Base-by-base conservation (phyloP, 2,329 filamentous ascomycete genomes). In the Colletotrichum sp. region DNA sequence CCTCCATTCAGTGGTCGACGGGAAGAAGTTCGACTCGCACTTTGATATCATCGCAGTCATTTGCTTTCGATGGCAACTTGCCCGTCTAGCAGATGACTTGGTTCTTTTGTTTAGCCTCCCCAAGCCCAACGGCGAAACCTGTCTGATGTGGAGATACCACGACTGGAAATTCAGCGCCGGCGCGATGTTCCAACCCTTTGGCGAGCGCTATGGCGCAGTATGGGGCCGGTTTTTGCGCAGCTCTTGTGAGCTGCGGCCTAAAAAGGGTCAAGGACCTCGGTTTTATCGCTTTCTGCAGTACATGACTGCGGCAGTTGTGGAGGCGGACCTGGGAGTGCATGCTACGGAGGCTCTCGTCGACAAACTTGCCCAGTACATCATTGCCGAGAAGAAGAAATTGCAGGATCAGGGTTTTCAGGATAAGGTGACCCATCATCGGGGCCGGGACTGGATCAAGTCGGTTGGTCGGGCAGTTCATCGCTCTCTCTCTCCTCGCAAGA, bases 261-360 rank as follows among this genome's bases (percentile, higher is more conserved):
- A 0, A 5, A 44, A n/a, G 39, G 39, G 18, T 0, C 59, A 62
- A 5, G 30, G 26, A 21, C 32, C 28, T 26, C 18, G 8, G 0
- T 62, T 62, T 26, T 4, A 18, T 32, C 59, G 59, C 6, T 62
- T 32, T 32, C 12, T 8, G 10, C 10, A n/a, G 59, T 62, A 34
- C 28, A 34, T 13, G 59, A 21, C 59, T 8, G 32, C 18, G n/a
- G 59, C 59, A 13, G 30, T 34, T 62, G 18, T 32, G 59, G 44
- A 49, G 10, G 44, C n/a, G 1, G 44, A 49, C 39, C 39, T 44
- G 39, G 39, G 39, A 44, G 16, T n/a, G 18, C 16, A 44, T 5
- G 39, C 39, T 44, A 44, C 18, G 0, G 18, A n/a, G 39, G 39
- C 18, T 44, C 39, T 44, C 39, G 39, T 44, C 8, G 18, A 44